These are phyloP conservation scores for Rutstroemia sp. DNA, from an alignment of 2,329 filamentous ascomycete genomes.

Conservation along the genomic window DNA sequence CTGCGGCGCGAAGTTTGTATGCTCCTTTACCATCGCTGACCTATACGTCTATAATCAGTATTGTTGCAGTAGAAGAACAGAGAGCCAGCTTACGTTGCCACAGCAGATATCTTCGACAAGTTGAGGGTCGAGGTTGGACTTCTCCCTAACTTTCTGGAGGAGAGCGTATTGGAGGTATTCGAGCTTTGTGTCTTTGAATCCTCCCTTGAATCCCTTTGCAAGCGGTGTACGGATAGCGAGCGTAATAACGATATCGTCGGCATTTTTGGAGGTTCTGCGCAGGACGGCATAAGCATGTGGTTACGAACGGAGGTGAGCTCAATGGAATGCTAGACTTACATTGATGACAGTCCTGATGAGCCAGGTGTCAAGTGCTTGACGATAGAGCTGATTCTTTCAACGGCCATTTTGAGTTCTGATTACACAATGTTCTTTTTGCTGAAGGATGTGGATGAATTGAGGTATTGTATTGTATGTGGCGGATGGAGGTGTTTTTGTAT, in stretches of 20 bases:
- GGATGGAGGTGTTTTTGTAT: not conserved
- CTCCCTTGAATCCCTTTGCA: slow-evolving; percentile 81
- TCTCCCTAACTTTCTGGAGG: slow-evolving; percentile 66
- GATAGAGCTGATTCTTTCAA: slow-evolving; percentile 80
- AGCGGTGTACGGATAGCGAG: slow-evolving; percentile 84
- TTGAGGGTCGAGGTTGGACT: slow-evolving; percentile 69
- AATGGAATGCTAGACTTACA: slow-evolving; percentile 52
- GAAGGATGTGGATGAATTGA: not conserved
- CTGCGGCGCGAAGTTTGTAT: slow-evolving; percentile 84
- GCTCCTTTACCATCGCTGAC: slow-evolving; percentile 79
- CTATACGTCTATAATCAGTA: slow-evolving; percentile 33
- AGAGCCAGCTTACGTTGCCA: slow-evolving; percentile 63
- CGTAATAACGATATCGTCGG: slow-evolving; percentile 95
- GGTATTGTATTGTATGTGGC: not conserved
- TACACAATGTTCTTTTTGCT: not conserved
- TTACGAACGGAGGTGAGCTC: not conserved
- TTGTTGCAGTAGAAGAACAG: not conserved
- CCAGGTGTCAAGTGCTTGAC: slow-evolving; percentile 77
- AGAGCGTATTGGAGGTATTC: slow-evolving; percentile 82
- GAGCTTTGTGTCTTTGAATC: slow-evolving; percentile 87
- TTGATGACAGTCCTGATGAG: slow-evolving; percentile 61
- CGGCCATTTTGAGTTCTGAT: slow-evolving; percentile 53
- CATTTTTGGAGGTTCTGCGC: slow-evolving; percentile 76
- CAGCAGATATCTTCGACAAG: slow-evolving; percentile 86
- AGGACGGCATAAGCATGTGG: slow-evolving; percentile 20